Conservation (phyloP, 192 early-diverging fungal species). For the Coemansia sp. region DNA sequence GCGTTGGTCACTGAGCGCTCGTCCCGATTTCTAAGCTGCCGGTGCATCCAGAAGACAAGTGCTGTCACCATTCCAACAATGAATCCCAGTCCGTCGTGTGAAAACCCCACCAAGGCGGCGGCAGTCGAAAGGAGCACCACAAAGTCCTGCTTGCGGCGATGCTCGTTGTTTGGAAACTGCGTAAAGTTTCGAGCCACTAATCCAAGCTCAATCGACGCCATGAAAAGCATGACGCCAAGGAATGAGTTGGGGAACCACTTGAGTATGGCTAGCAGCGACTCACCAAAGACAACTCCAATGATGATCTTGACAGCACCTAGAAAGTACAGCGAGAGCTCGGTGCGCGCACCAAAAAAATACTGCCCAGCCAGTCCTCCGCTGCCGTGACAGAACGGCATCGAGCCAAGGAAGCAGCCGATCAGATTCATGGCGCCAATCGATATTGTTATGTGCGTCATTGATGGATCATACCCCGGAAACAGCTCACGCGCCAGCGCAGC, state of each 20-base stretch:
- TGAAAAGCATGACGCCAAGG: constrained; percentile 86
- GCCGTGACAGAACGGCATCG: constrained; percentile 80
- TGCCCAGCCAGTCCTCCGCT: constrained; percentile 94
- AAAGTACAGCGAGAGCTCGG: constrained; percentile 74
- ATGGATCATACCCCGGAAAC: constrained; percentile 65
- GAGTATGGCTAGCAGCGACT: constrained; percentile 72
- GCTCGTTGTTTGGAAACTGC: constrained; percentile 36
- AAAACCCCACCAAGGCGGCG: constrained; percentile 69
- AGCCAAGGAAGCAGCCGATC: constrained; percentile 74
- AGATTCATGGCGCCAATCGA: constrained; percentile 81
- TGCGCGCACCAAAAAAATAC: constrained; percentile 90
- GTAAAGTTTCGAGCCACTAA: constrained; percentile 57
- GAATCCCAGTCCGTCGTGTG: constrained; percentile 84
- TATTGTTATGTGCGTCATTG: constrained; percentile 56
- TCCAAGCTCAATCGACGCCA: constrained; percentile 76
- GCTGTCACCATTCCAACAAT: constrained; percentile 63
- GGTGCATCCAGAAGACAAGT: constrained; percentile 52
- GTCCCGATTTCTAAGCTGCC: neutral
- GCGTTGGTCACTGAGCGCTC: neutral
- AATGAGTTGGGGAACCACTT: constrained; percentile 73
- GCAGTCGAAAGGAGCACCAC: constrained; percentile 73
- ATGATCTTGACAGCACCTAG: constrained; percentile 79
- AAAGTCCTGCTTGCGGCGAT: constrained; percentile 56
- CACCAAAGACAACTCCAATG: constrained; percentile 80
- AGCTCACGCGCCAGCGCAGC: constrained; percentile 76